A percentile compares a stretch with the other conserved stretches of the same genome.
Conservation (phyloP, 2,329 filamentous ascomycete genomes). For the Cladosporium velox region DNA sequence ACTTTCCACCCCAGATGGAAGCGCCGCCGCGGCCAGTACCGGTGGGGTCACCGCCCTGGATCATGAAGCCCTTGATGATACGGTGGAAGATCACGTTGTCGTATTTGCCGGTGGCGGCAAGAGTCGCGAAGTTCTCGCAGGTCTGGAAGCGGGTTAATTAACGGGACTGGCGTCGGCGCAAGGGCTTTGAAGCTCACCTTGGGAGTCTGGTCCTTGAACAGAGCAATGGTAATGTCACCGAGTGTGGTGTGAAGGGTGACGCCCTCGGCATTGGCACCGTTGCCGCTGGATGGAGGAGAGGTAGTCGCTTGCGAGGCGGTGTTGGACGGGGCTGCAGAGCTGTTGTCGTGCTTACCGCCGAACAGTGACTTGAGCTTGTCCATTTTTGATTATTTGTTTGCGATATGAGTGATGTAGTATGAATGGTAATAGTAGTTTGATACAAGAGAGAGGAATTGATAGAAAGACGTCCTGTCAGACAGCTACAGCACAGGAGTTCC, state of each 20-base stretch:
- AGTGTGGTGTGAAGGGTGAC: slow-evolving; percentile 38
- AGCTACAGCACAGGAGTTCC: neutral
- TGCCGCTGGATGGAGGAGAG: neutral
- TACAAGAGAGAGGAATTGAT: neutral
- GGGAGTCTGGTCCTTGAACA: slow-evolving; percentile 37
- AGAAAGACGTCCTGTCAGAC: neutral
- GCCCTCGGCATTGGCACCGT: slow-evolving; percentile 26
- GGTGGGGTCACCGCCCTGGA: slow-evolving; percentile 61
- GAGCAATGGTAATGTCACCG: slow-evolving; percentile 38
- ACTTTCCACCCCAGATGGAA: slow-evolving; percentile 82
- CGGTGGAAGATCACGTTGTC: slow-evolving; percentile 41
- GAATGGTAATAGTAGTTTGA: too few relatives aligned
- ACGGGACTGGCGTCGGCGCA: neutral
- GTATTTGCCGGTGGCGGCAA: slow-evolving; percentile 38
- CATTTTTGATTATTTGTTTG: neutral
- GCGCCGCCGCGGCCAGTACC: slow-evolving; percentile 61
- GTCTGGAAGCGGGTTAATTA: slow-evolving; percentile 27
- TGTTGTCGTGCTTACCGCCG: slow-evolving; percentile 3
- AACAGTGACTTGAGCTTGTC: slow-evolving; percentile 21
- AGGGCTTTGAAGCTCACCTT: slow-evolving; percentile 26
- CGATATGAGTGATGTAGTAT: neutral
- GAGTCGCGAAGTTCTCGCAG: slow-evolving; percentile 39
- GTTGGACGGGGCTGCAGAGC: neutral
- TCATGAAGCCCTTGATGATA: slow-evolving; percentile 88
- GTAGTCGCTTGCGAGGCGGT: neutral